Percentiles rank a stretch among this genome's conserved stretches.
Evolutionary conservation across 73 alveolate genomes (phyloP).

Genomic region (Effrenium voratum): DNA sequence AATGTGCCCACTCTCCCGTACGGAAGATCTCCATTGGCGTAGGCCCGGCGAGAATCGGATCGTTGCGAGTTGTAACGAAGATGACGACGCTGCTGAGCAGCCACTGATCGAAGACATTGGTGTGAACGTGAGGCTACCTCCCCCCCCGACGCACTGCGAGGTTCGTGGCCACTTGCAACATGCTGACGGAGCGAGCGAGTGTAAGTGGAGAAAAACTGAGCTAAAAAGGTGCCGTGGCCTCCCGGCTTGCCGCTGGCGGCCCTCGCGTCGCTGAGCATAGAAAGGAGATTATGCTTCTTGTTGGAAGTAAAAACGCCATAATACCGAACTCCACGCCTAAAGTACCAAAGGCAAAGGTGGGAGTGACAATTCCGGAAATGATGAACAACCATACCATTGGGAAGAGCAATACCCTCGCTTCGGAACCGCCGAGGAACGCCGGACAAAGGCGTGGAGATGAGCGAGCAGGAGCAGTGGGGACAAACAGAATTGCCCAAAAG

Average conservation of each 20-base stretch:
- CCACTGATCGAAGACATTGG: not conserved
- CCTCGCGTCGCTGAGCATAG: conserved; percentile 2
- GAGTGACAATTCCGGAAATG: too few species aligned
- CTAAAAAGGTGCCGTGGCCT: not conserved
- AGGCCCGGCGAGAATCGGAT: not conserved
- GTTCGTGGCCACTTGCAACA: conserved; percentile 26
- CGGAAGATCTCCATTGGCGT: conserved; percentile 3
- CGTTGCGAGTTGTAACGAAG: not conserved
- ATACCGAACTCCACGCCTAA: not conserved
- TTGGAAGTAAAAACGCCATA: not conserved
- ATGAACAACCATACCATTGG: too few species aligned
- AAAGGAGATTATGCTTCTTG: not conserved
- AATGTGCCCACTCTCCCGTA: not conserved
- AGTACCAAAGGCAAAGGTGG: too few species aligned
- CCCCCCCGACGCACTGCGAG: conserved; percentile 61
- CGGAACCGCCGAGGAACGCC: too few species aligned
- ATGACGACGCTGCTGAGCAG: not conserved
- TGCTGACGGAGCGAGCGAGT: not conserved
- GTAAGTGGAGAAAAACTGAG: not conserved
- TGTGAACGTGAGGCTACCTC: not conserved
- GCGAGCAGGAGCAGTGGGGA: too few species aligned
- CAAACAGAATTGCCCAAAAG: too few species aligned
- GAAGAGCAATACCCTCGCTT: too few species aligned
- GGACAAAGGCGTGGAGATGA: too few species aligned
- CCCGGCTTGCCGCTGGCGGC: conserved; percentile 59